Evolutionary conservation across 164 flowering plant species (phyloP).

Genomic region (Houttuynia cordata): DNA sequence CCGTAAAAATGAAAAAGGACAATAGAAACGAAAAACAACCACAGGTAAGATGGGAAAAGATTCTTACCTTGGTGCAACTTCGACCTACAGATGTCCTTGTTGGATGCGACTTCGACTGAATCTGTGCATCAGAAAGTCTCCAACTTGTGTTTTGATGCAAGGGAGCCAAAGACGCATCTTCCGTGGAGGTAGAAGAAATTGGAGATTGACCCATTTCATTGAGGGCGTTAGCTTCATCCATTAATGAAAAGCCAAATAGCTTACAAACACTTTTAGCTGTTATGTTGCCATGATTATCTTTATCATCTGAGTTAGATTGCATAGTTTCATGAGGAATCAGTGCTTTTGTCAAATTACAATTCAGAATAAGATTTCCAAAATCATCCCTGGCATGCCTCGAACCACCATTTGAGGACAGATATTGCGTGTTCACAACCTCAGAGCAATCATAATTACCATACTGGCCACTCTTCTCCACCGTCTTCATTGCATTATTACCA

Average conservation of each 20-base stretch:
- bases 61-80: conserved; percentile 42
- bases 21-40: conserved; percentile 20
- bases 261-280: conserved; percentile 50
- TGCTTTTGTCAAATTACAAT: conserved; percentile 14
- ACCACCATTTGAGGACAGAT: conserved; percentile 7
- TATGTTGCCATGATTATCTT: conserved; percentile 15
- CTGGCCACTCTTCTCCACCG: conserved; percentile 6
- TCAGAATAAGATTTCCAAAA: conserved; percentile 5
- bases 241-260: conserved; percentile 79
- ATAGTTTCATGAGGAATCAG: conserved; percentile 12
- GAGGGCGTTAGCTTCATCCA: conserved; percentile 26
- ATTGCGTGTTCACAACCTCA: conserved; percentile 13
- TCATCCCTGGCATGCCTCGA: conserved; percentile 4
- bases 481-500: conserved; percentile 12
- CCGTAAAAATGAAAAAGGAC: conserved; percentile 9
- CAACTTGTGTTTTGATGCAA: conserved; percentile 2
- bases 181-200: conserved; percentile 14
- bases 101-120: conserved; percentile 22
- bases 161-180: conserved; percentile 20
- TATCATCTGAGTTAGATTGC: conserved; percentile 14
- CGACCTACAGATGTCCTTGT: conserved; percentile 22
- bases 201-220: conserved; percentile 15
- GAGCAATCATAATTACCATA: conserved; percentile 8
- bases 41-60: conserved; percentile 23
- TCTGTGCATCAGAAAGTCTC: conserved; percentile 13